A percentile compares a stretch with the other conserved stretches of the same genome.
These are phyloP conservation scores for Fonsecaea nubica DNA, from an alignment of 2,329 filamentous ascomycete species.

Conservation along the genomic window DNA sequence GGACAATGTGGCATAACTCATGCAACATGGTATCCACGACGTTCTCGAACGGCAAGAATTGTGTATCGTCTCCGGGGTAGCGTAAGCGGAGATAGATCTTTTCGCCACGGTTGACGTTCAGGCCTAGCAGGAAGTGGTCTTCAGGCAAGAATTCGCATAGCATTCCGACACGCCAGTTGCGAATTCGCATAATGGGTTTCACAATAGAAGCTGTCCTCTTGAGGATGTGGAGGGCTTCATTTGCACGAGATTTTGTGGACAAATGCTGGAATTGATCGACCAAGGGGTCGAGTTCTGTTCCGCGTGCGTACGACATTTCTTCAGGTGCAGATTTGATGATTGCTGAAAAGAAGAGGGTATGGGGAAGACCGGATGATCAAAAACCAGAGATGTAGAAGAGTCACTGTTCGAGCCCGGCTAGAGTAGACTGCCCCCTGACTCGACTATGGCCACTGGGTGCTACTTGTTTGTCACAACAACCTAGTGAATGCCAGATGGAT, in stretches of 20 bases:
- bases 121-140: slow-evolving; percentile 74
- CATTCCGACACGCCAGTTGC: slow-evolving; percentile 77
- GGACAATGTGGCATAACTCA: slow-evolving; percentile 86
- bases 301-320: slow-evolving; percentile 27
- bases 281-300: slow-evolving; percentile 54
- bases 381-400: not conserved
- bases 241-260: slow-evolving; percentile 55
- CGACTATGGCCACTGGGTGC: not conserved
- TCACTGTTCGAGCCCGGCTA: not conserved
- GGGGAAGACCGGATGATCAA: not conserved
- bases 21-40: slow-evolving; percentile 92
- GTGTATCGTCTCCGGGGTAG: slow-evolving; percentile 72
- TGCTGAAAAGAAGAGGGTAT: not conserved
- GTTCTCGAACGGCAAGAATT: slow-evolving; percentile 81
- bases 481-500: not conserved
- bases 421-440: not conserved
- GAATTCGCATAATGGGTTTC: slow-evolving; percentile 91
- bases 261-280: slow-evolving; percentile 61
- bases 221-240: slow-evolving; percentile 66
- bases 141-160: slow-evolving; percentile 86
- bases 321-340: not conserved
- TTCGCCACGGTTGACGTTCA: slow-evolving; percentile 78
- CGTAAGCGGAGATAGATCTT: slow-evolving; percentile 84
- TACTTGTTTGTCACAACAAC: not conserved
- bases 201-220: slow-evolving; percentile 85